Percentiles rank a stretch among this genome's conserved stretches.
These are phyloP conservation scores for Pigoraptor vietnamica DNA, from an alignment of 78 protist species.

Conservation along the genomic window DNA sequence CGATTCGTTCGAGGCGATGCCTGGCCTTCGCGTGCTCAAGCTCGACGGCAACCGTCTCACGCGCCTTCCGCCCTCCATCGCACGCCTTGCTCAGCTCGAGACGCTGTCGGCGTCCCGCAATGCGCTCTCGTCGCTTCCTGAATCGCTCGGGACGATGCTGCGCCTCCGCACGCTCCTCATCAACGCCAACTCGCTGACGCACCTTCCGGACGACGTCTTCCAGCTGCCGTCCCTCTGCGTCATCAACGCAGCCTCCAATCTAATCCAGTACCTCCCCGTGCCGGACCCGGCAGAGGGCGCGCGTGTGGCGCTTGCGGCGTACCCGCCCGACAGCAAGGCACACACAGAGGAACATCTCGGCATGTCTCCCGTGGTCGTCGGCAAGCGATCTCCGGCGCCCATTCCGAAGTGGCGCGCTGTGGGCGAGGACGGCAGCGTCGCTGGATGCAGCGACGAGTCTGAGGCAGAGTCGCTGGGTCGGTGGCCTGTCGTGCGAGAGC, in stretches of 20 bases:
- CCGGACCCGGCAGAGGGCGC: neutral
- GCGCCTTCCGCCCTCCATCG: neutral
- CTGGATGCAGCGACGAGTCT: neutral
- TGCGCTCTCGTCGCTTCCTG: neutral
- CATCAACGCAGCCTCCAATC: neutral
- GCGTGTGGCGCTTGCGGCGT: neutral
- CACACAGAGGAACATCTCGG: neutral
- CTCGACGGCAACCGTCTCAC: neutral
- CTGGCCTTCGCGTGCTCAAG: neutral
- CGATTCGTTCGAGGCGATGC: neutral
- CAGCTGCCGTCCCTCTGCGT: neutral
- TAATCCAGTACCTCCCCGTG: neutral
- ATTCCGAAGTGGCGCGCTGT: neutral
- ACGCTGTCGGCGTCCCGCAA: neutral
- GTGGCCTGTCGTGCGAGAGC: neutral
- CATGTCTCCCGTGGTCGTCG: neutral
- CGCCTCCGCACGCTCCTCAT: neutral
- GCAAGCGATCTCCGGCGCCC: neutral
- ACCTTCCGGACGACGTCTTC: neutral
- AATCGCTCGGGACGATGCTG: neutral
- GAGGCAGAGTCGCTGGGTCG: neutral
- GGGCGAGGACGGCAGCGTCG: neutral
- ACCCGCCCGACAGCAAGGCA: neutral
- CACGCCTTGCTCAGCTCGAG: neutral
- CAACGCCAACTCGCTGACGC: neutral